phyloP scores from a whole-genome alignment of 1,284 basidiomycete genomes.

The Naganishia sp. region DNA sequence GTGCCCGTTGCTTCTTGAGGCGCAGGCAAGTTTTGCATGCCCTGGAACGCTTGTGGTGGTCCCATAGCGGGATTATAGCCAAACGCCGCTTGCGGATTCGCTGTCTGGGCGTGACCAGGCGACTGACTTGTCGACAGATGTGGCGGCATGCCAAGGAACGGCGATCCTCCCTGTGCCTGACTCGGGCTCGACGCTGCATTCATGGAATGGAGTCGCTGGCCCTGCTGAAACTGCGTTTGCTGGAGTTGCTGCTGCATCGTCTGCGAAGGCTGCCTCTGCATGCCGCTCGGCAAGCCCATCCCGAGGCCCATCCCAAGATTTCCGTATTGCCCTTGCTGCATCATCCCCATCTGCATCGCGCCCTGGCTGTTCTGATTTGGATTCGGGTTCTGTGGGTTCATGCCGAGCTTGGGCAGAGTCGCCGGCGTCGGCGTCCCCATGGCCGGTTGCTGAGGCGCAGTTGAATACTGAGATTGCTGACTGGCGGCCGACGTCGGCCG shows the following conservation, averaged over 20 bases:
- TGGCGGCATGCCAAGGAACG: not conserved
- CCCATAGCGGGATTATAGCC: conserved; percentile 15
- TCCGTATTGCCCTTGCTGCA: not conserved
- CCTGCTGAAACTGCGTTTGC: conserved; percentile 35
- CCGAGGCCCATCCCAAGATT: not conserved
- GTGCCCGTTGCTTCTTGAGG: not conserved
- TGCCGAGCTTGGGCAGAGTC: not conserved
- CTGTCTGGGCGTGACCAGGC: not conserved
- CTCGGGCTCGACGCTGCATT: not conserved
- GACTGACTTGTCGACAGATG: not conserved
- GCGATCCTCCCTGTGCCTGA: not conserved
- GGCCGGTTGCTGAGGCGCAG: conserved; percentile 4
- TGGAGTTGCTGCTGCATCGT: conserved; percentile 34
- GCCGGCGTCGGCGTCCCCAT: conserved; percentile 15
- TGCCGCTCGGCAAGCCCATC: not conserved
- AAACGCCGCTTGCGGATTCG: not conserved
- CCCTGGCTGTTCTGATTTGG: not conserved
- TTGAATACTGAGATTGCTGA: conserved; percentile 7
- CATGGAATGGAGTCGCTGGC: conserved; percentile 36
- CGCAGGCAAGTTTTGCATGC: conserved; percentile 5
- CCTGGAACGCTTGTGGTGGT: not conserved
- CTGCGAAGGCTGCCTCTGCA: conserved; percentile 25
- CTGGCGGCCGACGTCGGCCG: conserved; percentile 14
- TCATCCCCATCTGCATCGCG: conserved; percentile 2
- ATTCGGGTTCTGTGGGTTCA: not conserved